phyloP scores from a whole-genome alignment of 176 grass and related monocot species.

The Cenchrus americanus region DNA sequence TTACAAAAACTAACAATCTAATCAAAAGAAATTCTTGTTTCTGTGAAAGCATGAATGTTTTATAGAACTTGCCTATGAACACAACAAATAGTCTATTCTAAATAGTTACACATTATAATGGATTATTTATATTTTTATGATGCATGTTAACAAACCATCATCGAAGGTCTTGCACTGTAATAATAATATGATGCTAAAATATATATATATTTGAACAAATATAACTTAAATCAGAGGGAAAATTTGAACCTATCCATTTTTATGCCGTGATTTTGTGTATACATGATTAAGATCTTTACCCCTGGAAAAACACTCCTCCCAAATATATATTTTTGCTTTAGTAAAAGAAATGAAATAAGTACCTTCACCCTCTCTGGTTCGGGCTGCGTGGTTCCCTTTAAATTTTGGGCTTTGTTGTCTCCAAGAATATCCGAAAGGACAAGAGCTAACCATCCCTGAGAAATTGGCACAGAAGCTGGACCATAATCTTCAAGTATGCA shows the following conservation, averaged over 20 bases:
- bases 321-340: slow-evolving; percentile 36
- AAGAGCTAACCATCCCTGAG: slow-evolving; percentile 93
- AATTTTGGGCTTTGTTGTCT: slow-evolving; percentile 63
- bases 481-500: slow-evolving; percentile 87
- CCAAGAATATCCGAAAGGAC: slow-evolving; percentile 77
- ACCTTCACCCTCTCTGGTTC: slow-evolving; percentile 84
- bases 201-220: slow-evolving; percentile 23
- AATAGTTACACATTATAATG: background rate
- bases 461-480: slow-evolving; percentile 83
- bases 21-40: slow-evolving; percentile 9
- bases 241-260: slow-evolving; percentile 10
- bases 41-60: slow-evolving; percentile 5
- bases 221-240: background rate
- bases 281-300: slow-evolving; percentile 32
- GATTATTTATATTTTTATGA: background rate
- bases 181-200: background rate
- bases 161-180: background rate
- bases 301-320: background rate
- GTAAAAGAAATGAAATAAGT: slow-evolving; percentile 26
- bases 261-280: slow-evolving; percentile 11
- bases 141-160: background rate
- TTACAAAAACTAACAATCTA: background rate
- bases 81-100: background rate
- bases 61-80: background rate
- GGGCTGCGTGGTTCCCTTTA: slow-evolving; percentile 58